Conservation (phyloP, 306 rosid species). For the Ziziphus jujuba region DNA sequence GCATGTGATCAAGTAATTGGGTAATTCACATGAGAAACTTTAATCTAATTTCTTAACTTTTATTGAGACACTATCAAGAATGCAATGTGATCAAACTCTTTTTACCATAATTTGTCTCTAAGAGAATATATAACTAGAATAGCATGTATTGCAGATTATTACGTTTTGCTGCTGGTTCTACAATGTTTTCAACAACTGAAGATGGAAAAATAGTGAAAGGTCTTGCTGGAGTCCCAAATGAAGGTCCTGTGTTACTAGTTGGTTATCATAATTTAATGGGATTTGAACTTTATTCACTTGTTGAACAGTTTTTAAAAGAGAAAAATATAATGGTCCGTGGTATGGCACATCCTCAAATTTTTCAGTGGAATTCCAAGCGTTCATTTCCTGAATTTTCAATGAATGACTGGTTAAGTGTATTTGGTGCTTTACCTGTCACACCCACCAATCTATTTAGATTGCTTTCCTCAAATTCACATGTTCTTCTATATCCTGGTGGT, state of each 20-base stretch:
- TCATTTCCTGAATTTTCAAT: slow-evolving; percentile 44
- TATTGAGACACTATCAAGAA: neutral
- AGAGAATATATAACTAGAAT: slow-evolving; percentile 22
- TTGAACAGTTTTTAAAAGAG: slow-evolving; percentile 57
- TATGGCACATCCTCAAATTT: slow-evolving; percentile 72
- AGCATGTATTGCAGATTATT: slow-evolving; percentile 44
- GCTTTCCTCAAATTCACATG: slow-evolving; percentile 66
- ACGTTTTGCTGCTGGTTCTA: slow-evolving; percentile 57
- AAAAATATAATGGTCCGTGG: slow-evolving; percentile 70
- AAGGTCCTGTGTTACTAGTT: slow-evolving; percentile 86
- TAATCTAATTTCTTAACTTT: neutral
- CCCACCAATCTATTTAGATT: slow-evolving; percentile 63
- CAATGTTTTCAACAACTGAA: slow-evolving; percentile 75
- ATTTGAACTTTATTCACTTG: slow-evolving; percentile 50
- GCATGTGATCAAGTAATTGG: slow-evolving; percentile 52
- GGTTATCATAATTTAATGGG: slow-evolving; percentile 89
- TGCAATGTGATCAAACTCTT: neutral
- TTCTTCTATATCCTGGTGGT: slow-evolving; percentile 96
- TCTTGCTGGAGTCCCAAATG: slow-evolving; percentile 80
- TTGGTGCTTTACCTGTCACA: slow-evolving; percentile 82
- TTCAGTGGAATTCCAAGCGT: slow-evolving; percentile 12
- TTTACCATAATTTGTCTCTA: too few species aligned
- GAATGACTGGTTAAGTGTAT: slow-evolving; percentile 58
- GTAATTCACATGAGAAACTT: slow-evolving; percentile 36
- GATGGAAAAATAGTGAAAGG: slow-evolving; percentile 86